phyloP scores from a whole-genome alignment of 2,329 filamentous ascomycete genomes.

The Ophiostoma triangulosporum region DNA sequence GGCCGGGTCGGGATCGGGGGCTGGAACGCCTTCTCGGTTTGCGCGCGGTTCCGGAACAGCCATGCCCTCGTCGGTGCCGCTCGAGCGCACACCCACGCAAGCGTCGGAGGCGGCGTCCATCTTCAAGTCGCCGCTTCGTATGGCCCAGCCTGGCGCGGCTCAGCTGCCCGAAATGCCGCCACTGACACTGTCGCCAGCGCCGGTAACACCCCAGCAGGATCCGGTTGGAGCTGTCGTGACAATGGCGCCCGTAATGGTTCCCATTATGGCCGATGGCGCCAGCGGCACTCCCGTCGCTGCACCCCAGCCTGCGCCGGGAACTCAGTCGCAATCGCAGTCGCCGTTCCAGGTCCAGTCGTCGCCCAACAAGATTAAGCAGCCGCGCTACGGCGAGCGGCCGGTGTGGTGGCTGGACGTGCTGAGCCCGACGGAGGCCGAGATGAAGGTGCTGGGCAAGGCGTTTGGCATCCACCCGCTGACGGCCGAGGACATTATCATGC shows the following conservation, averaged over 20 bases:
- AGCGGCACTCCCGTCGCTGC: neutral
- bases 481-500: constrained; percentile 91
- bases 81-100: constrained; percentile 3
- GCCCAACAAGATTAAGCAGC: constrained; percentile 12
- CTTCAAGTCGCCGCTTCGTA: constrained; percentile 3
- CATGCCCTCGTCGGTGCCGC: neutral
- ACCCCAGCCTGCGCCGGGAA: neutral
- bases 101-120: neutral
- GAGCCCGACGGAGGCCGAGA: constrained; percentile 82
- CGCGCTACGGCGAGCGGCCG: constrained; percentile 62
- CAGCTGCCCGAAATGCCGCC: neutral
- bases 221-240: neutral
- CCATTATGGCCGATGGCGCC: neutral
- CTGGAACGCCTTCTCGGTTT: neutral
- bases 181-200: neutral
- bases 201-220: neutral
- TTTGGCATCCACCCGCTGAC: constrained; percentile 95
- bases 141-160: neutral
- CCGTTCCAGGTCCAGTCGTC: neutral
- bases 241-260: neutral
- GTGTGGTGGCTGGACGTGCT: constrained; percentile 96
- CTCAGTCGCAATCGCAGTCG: neutral
- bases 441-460: constrained; percentile 82
- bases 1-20: neutral
- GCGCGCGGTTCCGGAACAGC: neutral